Evolutionary conservation across 2,329 filamentous ascomycete species (phyloP), one percentile per base, ranked within the genome.

Genomic region (Biscogniauxia marginata): DNA sequence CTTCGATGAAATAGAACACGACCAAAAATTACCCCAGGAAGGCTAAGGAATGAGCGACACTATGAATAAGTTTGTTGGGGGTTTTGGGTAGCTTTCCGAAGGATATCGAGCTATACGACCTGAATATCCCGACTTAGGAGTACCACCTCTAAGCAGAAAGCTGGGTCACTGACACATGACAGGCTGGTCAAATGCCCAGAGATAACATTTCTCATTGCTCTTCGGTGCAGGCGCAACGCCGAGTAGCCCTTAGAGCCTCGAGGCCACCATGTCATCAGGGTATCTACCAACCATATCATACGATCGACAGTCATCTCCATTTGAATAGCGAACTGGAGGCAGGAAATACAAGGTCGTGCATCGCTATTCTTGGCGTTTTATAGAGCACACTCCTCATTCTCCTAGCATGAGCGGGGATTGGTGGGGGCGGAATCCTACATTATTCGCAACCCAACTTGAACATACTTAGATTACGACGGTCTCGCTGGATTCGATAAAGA

Each of bases 401-500:
- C 56, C 21, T 19, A 50, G 30, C 34, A 46, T 53, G 60, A 58
- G 64, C 66, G 58, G 64, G 65, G 63, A 43, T 61, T 52, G 54
- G 56, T 66, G 66, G 65, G 65, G 65, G 65, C 65, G 56, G 55
- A 66, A 66, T 65, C 64, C 65, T 67, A 63, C 64, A 18, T 56
- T 50, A 52, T 1, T 59, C 47, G 55, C 47, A 53, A 55, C 61
- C 61, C 56, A 63, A 58, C 55, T 55, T 19, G 50, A 47, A 46
- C 30, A 39, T 39, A 39, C n/a, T 52, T 43, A 61, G 54, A 54
- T 56, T 57, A 49, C 48, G 52, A 54, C 13, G 45, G 49, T 47
- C 30, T 39, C 9, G 30, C 30, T 39, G 30, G 13, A 11, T 46
- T 46, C 45, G 20, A 46, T 46, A 46, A 46, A 39, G 30, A 11